Conservation (phyloP, 768 basidiomycete genomes). For the Kwoniella botswanensis region DNA sequence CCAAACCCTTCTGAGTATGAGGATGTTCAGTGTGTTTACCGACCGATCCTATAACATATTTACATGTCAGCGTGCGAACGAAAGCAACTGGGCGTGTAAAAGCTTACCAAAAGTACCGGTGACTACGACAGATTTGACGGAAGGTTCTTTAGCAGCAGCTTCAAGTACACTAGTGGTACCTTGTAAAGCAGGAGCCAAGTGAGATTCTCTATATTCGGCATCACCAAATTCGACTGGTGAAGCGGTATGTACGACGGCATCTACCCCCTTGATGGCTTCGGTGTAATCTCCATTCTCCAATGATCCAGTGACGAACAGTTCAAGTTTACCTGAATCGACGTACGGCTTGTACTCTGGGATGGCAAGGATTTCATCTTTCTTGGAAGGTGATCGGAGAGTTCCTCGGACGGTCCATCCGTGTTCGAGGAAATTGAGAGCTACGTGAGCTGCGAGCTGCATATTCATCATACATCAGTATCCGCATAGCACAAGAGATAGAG, state of each 20-base stretch:
- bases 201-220: conserved; percentile 33
- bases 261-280: conserved; percentile 38
- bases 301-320: conserved; percentile 36
- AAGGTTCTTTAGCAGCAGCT: conserved; percentile 43
- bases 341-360: conserved; percentile 33
- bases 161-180: conserved; percentile 46
- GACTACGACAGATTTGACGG: conserved; percentile 28
- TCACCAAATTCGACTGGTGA: conserved; percentile 43
- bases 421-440: conserved; percentile 41
- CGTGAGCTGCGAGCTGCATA: conserved; percentile 35
- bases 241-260: conserved; percentile 38
- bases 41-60: conserved; percentile 23
- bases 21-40: conserved; percentile 31
- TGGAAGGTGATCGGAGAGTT: conserved; percentile 41
- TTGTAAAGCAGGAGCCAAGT: conserved; percentile 36
- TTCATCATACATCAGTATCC: not conserved
- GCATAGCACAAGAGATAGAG: not conserved
- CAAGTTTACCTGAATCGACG: conserved; percentile 26
- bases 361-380: conserved; percentile 29
- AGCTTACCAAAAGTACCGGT: conserved; percentile 34
- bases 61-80: not conserved
- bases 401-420: conserved; percentile 46
- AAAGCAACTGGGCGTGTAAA: too few species aligned
- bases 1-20: conserved; percentile 29
- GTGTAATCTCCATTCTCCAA: conserved; percentile 42